These are phyloP conservation scores for Penicillium psychrofluorescens DNA, from an alignment of 495 filamentous ascomycete species.

Conservation along the genomic window DNA sequence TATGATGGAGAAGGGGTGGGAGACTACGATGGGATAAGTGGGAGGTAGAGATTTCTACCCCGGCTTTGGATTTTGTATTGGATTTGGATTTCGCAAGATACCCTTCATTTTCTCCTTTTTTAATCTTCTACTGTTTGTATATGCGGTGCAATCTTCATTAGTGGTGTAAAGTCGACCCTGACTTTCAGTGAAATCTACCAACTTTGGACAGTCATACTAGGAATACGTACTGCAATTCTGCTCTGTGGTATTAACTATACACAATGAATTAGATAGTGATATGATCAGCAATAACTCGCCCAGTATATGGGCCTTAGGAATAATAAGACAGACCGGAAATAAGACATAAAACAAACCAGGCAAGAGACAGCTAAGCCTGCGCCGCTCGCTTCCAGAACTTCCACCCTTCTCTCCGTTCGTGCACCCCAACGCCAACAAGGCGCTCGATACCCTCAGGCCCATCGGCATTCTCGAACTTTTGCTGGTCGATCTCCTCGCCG, in stretches of 20 bases:
- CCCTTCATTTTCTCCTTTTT: neutral
- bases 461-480: constrained; percentile 78
- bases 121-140: too few species aligned
- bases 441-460: constrained; percentile 74
- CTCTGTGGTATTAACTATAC: too few species aligned
- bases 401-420: constrained; percentile 74
- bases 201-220: too few species aligned
- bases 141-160: too few species aligned
- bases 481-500: constrained; percentile 87
- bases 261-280: too few species aligned
- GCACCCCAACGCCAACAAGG: constrained; percentile 52
- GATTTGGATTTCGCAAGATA: neutral
- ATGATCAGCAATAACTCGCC: too few species aligned
- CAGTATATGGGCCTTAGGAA: too few species aligned
- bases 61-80: too few species aligned
- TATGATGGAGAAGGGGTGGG: constrained; percentile 50
- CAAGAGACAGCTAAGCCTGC: neutral
- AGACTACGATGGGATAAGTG: constrained; percentile 48
- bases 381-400: constrained; percentile 74
- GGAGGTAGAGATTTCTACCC: neutral
- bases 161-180: too few species aligned
- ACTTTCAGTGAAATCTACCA: too few species aligned
- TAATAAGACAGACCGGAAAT: too few species aligned
- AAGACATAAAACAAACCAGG: neutral
- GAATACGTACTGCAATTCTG: too few species aligned